Evolutionary conservation across 164 flowering plant species (phyloP).

Genomic region (Liriodendron chinense): DNA sequence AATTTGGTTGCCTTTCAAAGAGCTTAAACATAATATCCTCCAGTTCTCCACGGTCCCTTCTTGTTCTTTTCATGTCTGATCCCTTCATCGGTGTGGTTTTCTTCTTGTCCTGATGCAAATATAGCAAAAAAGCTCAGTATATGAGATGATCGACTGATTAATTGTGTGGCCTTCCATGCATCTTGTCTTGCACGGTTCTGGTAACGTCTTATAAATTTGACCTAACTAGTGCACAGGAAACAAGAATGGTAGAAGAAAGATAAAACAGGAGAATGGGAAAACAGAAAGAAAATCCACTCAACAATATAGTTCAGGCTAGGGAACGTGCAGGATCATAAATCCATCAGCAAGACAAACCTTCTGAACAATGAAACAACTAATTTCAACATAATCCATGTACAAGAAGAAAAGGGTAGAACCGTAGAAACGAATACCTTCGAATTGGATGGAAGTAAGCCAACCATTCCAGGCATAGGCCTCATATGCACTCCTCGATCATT

Average conservation of each 20-base stretch:
- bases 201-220: not conserved
- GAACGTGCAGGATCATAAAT: too few relatives aligned
- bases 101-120: conserved; percentile 57
- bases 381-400: too few relatives aligned
- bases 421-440: conserved; percentile 25
- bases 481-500: conserved; percentile 51
- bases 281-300: not conserved
- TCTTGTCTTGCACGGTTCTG: not conserved
- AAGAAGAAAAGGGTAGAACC: too few relatives aligned
- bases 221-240: not conserved
- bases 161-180: not conserved
- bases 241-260: not conserved
- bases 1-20: conserved; percentile 78
- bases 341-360: too few relatives aligned
- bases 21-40: conserved; percentile 86
- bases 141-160: not conserved
- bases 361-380: too few relatives aligned
- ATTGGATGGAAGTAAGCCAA: conserved; percentile 22
- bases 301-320: too few relatives aligned
- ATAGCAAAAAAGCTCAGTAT: conserved; percentile 1
- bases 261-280: not conserved
- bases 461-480: conserved; percentile 67
- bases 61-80: conserved; percentile 70
- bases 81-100: conserved; percentile 45
- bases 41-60: conserved; percentile 81